phyloP scores from a whole-genome alignment of 768 basidiomycete species.

The Gymnopilus dilepis region DNA sequence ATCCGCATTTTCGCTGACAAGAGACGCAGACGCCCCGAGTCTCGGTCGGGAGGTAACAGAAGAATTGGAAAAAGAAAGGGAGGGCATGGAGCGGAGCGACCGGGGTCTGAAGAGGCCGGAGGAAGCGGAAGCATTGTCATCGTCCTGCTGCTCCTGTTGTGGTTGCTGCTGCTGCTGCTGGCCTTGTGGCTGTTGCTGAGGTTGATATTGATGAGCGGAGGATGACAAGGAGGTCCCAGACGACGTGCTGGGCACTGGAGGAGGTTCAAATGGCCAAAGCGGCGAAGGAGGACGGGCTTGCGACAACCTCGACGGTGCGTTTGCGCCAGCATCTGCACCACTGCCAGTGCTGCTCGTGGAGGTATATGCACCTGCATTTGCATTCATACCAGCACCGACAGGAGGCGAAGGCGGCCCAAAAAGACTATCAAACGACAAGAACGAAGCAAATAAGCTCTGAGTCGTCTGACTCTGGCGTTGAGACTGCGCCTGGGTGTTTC shows the following conservation, averaged over 20 bases:
- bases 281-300: neutral
- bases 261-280: neutral
- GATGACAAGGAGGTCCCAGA: neutral
- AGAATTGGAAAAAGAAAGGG: neutral
- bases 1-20: constrained; percentile 48
- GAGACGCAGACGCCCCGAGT: constrained; percentile 38
- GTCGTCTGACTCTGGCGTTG: too few relatives aligned
- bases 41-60: constrained; percentile 9
- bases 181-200: too few relatives aligned
- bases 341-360: too few relatives aligned
- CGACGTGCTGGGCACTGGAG: neutral
- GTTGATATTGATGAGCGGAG: neutral
- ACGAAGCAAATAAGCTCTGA: neutral
- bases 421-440: constrained; percentile 3
- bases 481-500: too few relatives aligned
- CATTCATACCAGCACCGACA: neutral
- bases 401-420: neutral
- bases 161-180: too few relatives aligned
- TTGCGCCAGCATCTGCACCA: neutral
- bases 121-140: neutral
- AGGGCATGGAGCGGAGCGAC: neutral
- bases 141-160: neutral
- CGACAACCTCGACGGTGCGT: neutral
- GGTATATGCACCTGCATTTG: too few relatives aligned
- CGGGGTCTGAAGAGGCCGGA: neutral